These are phyloP conservation scores for Hippophae rhamnoides DNA, from an alignment of 306 rosid species.

Conservation along the genomic window DNA sequence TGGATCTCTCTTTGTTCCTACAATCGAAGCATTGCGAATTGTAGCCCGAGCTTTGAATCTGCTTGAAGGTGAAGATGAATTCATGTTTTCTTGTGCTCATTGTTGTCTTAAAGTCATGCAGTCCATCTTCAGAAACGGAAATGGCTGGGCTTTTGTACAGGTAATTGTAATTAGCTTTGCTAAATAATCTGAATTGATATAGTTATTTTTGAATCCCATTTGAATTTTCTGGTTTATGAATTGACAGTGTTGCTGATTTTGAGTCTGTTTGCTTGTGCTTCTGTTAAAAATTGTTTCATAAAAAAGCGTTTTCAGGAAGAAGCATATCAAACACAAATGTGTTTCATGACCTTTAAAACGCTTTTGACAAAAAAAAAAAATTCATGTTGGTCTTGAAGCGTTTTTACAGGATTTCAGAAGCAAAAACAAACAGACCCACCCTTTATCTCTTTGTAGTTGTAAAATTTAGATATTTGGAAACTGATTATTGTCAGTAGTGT, in stretches of 20 bases:
- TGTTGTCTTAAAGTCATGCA: conserved; percentile 84
- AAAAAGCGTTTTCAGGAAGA: background rate
- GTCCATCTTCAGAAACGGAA: conserved; percentile 70
- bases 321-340: too few relatives aligned
- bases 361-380: too few relatives aligned
- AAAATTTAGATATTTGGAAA: too few relatives aligned
- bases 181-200: background rate
- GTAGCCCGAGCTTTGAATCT: conserved; percentile 75
- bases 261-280: background rate
- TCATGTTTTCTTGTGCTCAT: conserved; percentile 95
- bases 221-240: background rate
- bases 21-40: conserved; percentile 69
- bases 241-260: background rate
- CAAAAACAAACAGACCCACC: too few relatives aligned
- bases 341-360: too few relatives aligned
- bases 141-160: conserved; percentile 97
- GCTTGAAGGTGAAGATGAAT: conserved; percentile 96
- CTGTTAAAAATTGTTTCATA: background rate
- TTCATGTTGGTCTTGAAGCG: too few relatives aligned
- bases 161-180: conserved; percentile 23
- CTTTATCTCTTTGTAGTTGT: too few relatives aligned
- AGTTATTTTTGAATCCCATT: too few relatives aligned
- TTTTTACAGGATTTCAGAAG: too few relatives aligned
- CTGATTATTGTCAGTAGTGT: too few relatives aligned
- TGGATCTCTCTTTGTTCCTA: conserved; percentile 76